phyloP scores from a whole-genome alignment of 306 rosid genomes.

The Delonix regia region DNA sequence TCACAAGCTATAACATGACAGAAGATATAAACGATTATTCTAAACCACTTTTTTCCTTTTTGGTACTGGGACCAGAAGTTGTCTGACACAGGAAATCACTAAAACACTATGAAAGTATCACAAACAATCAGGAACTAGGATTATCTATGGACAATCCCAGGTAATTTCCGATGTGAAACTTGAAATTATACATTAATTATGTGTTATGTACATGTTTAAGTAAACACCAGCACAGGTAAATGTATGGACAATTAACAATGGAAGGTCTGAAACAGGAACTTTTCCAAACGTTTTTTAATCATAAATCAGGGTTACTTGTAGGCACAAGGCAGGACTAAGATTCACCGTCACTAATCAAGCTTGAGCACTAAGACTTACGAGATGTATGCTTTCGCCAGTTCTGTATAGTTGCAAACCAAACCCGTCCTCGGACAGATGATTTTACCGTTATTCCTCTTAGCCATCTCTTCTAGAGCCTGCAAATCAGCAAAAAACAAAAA shows the following conservation, averaged over 20 bases:
- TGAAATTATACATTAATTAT: conserved; percentile 32
- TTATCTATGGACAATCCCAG: neutral
- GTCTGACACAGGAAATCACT: neutral
- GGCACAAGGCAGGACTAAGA: conserved; percentile 19
- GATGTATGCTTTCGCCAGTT: conserved; percentile 86
- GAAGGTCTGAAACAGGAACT: conserved; percentile 17
- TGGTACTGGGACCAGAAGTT: neutral
- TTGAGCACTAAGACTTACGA: conserved; percentile 47
- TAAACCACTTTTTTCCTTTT: neutral
- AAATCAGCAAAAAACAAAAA: conserved; percentile 24
- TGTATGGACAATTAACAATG: conserved; percentile 4
- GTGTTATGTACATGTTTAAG: conserved; percentile 37
- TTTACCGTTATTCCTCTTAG: conserved; percentile 79
- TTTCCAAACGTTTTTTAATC: conserved; percentile 35
- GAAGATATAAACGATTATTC: neutral
- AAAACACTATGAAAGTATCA: neutral
- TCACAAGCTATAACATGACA: neutral
- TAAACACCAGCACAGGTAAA: conserved; percentile 30
- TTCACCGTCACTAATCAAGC: conserved; percentile 12
- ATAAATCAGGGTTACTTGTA: conserved; percentile 4
- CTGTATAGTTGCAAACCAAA: conserved; percentile 56
- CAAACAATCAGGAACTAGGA: neutral
- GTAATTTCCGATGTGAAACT: conserved; percentile 6
- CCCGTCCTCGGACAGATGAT: conserved; percentile 92
- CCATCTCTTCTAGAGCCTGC: conserved; percentile 98